phyloP scores from a whole-genome alignment of 768 basidiomycete genomes.

The Imleria badia region DNA sequence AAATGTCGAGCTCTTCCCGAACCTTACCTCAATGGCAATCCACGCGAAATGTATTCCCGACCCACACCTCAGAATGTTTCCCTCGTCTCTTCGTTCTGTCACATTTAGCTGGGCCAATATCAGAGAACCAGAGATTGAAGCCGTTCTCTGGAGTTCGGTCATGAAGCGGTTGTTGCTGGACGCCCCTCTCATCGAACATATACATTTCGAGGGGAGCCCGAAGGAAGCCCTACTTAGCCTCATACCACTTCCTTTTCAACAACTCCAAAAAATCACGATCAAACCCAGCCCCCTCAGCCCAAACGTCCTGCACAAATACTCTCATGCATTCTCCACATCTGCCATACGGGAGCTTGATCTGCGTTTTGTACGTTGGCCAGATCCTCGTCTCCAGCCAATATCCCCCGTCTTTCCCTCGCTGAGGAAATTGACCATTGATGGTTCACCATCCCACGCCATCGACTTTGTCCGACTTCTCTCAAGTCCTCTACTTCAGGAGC shows the following conservation, averaged over 20 bases:
- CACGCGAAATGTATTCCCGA: constrained; percentile 16
- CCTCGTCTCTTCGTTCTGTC: constrained; percentile 22
- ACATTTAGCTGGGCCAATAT: constrained; percentile 23
- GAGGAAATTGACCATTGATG: constrained; percentile 21
- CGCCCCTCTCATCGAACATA: constrained; percentile 19
- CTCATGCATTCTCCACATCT: constrained; percentile 21
- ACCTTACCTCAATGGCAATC: constrained; percentile 14
- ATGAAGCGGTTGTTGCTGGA: constrained; percentile 21
- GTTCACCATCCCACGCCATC: constrained; percentile 18
- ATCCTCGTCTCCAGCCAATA: constrained; percentile 13
- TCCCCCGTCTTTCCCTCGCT: constrained; percentile 24
- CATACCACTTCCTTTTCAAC: constrained; percentile 18
- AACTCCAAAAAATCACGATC: constrained; percentile 19
- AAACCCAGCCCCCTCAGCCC: constrained; percentile 23
- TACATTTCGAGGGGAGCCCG: constrained; percentile 27
- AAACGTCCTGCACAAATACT: constrained; percentile 27
- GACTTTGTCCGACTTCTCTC: constrained; percentile 23
- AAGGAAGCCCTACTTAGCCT: constrained; percentile 16
- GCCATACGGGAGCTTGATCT: constrained; percentile 21
- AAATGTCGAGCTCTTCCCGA: constrained; percentile 26
- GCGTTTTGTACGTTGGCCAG: constrained; percentile 25
- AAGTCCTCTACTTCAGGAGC: constrained; percentile 16
- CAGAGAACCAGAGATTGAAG: constrained; percentile 11
- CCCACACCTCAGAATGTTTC: constrained; percentile 19
- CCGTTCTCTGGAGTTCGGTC: constrained; percentile 20